Base-by-base conservation (phyloP, 805 yeast genomes). In the Monosporozyma unispora region DNA sequence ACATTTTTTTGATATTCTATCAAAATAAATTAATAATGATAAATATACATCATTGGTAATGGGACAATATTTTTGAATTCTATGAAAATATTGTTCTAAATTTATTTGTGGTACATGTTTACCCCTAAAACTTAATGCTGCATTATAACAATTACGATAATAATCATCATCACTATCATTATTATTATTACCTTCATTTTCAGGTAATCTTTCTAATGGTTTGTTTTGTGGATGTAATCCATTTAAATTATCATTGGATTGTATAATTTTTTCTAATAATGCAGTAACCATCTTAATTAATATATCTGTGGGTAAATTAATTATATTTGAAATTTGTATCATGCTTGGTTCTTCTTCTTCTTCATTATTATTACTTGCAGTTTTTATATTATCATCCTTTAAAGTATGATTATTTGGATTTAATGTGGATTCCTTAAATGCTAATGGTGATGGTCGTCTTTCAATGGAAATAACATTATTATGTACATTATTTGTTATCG, bases 31-130 rank as follows among this genome's bases (percentile, higher is more conserved):
- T 58, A 93, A 73, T 33, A 93, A 70, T 37, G 96, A 83, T 45
- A 93, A 70, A 66, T 90, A 93, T 31, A 93, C 98, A 64, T 93
- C 98, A 67, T 91, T 91, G 2, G 99, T 90, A n/a, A 93, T 93
- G 0, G 99, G 98, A 66, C 99, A 93, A 69, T 93, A 93, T 68
- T 91, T 91, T 64, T 91, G 78, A 27, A 93, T 91, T 62, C 99
- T 80, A 41, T 87, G 78, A 52, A 93, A 74, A 64, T 93, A 93
- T 19, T 95, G 93, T 59, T 88, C 89, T 45, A 93, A 75, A 11
- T 90, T 80, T 48, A 93, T 93, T n/a, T 95, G 96, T 1, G 99
- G 99, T 9, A 93, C 83, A 62, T 91, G 95, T 51, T 95, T 82
- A 16, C 99, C 99, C 66, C 89, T 96, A 66, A 93, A 93, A 44